Conservation (phyloP, 2,329 filamentous ascomycete species). For the Xylaria sp. region DNA sequence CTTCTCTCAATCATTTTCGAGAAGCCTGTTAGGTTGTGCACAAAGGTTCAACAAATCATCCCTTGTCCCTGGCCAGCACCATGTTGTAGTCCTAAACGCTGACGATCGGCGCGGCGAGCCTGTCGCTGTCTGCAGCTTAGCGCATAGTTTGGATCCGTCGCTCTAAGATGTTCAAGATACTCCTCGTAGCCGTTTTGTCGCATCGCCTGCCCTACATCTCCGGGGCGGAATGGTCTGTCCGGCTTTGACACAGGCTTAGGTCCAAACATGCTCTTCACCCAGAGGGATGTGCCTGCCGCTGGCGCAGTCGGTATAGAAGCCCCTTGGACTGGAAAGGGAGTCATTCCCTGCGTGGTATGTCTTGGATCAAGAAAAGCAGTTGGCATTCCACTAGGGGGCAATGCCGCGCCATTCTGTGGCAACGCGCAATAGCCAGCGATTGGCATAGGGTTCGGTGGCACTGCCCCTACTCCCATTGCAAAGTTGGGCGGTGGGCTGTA, state of each 20-base stretch:
- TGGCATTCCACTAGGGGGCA: conserved; percentile 12
- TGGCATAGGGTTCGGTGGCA: conserved; percentile 4
- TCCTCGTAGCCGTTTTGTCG: conserved; percentile 48
- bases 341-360: conserved; percentile 3
- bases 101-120: conserved; percentile 43
- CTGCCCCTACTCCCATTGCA: conserved; percentile 12
- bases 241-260: conserved; percentile 51
- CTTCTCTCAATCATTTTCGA: not conserved
- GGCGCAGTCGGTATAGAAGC: conserved; percentile 6
- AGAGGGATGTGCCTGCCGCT: conserved; percentile 21
- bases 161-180: conserved; percentile 47
- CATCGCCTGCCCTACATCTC: conserved; percentile 38
- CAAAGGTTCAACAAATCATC: conserved; percentile 7
- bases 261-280: conserved; percentile 45
- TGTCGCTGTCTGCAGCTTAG: conserved; percentile 47
- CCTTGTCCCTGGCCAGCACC: not conserved
- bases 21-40: not conserved
- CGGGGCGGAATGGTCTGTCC: conserved; percentile 40
- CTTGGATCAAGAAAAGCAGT: conserved; percentile 5
- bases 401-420: conserved; percentile 1
- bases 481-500: conserved; percentile 10
- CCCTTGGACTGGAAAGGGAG: conserved; percentile 12
- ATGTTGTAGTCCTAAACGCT: not conserved
- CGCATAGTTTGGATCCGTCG: conserved; percentile 43
- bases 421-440: not conserved